These are phyloP conservation scores for Dothidotthia symphoricarpi DNA, from an alignment of 2,329 filamentous ascomycete species.

Conservation along the genomic window DNA sequence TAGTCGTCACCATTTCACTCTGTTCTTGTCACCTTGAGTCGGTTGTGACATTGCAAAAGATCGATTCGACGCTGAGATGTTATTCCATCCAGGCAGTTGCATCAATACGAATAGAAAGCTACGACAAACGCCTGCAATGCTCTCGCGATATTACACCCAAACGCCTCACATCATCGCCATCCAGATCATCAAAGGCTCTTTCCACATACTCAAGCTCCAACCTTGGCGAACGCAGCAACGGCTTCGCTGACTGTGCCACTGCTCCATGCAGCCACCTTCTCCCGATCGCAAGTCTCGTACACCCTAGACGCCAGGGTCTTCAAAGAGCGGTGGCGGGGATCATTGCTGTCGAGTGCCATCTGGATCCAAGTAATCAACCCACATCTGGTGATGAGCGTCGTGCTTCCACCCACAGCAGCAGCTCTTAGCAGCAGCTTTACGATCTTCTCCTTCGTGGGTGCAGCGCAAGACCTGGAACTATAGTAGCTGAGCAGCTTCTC, in stretches of 20 bases:
- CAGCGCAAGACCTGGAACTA: constrained; percentile 62
- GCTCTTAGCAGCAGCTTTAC: constrained; percentile 63
- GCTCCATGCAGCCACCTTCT: constrained; percentile 67
- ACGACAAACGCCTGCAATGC: constrained; percentile 12
- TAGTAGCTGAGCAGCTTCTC: constrained; percentile 72
- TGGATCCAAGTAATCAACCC: constrained; percentile 74
- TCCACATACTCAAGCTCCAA: constrained; percentile 3
- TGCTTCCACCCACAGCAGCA: constrained; percentile 69
- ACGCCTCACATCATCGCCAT: constrained; percentile 1
- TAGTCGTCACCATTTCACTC: too few relatives aligned
- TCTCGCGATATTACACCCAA: not conserved
- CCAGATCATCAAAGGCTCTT: not conserved
- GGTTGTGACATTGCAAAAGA: too few relatives aligned
- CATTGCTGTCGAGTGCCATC: constrained; percentile 53
- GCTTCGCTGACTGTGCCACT: constrained; percentile 33
- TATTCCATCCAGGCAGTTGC: too few relatives aligned
- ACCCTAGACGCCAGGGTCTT: constrained; percentile 58
- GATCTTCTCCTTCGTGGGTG: constrained; percentile 62
- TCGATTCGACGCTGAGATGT: too few relatives aligned
- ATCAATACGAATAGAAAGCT: too few relatives aligned
- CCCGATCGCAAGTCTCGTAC: constrained; percentile 64
- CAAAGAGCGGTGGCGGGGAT: constrained; percentile 52
- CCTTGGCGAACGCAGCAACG: constrained; percentile 11
- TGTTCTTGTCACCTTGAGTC: too few relatives aligned
- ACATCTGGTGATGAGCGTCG: constrained; percentile 75